Conservation (phyloP, 1,284 basidiomycete genomes). For the Crepidotus sp. region DNA sequence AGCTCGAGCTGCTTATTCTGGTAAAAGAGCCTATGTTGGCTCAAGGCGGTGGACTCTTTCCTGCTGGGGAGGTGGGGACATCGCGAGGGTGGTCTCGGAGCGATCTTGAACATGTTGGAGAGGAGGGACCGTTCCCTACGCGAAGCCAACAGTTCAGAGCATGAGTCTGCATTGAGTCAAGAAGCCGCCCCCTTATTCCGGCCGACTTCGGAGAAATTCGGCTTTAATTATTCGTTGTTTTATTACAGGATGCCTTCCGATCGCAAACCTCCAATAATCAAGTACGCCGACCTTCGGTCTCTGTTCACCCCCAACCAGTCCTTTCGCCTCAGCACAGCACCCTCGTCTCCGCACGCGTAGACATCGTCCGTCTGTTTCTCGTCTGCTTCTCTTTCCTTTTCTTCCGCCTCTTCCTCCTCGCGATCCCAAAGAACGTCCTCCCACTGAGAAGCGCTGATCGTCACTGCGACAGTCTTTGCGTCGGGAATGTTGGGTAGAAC, state of each 20-base stretch:
- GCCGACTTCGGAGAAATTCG: slow-evolving; percentile 5
- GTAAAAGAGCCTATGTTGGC: slow-evolving; percentile 55
- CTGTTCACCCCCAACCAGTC: slow-evolving; percentile 71
- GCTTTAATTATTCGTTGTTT: neutral
- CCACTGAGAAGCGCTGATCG: slow-evolving; percentile 66
- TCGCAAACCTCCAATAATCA: slow-evolving; percentile 64
- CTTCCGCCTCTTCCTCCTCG: slow-evolving; percentile 44
- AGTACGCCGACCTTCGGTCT: slow-evolving; percentile 65
- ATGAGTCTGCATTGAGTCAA: slow-evolving; percentile 3
- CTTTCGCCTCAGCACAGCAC: slow-evolving; percentile 31
- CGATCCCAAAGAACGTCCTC: slow-evolving; percentile 68
- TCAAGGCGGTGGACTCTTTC: slow-evolving; percentile 37
- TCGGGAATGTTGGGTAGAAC: slow-evolving; percentile 62
- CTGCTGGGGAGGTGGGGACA: slow-evolving; percentile 19
- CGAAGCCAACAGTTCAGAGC: slow-evolving; percentile 2
- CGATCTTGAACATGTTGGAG: slow-evolving; percentile 15
- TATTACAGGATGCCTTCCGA: slow-evolving; percentile 59
- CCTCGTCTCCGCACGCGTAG: slow-evolving; percentile 14
- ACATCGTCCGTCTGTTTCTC: slow-evolving; percentile 34
- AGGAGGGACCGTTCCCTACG: slow-evolving; percentile 12
- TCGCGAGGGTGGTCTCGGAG: slow-evolving; percentile 7
- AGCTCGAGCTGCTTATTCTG: slow-evolving; percentile 77
- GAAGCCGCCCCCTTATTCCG: slow-evolving; percentile 2
- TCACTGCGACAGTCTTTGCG: slow-evolving; percentile 63
- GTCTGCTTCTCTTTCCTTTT: slow-evolving; percentile 19